Percentiles rank a stretch among this genome's conserved stretches.
phyloP scores from a whole-genome alignment of 495 filamentous ascomycete genomes.

The Xylaria castorea region DNA sequence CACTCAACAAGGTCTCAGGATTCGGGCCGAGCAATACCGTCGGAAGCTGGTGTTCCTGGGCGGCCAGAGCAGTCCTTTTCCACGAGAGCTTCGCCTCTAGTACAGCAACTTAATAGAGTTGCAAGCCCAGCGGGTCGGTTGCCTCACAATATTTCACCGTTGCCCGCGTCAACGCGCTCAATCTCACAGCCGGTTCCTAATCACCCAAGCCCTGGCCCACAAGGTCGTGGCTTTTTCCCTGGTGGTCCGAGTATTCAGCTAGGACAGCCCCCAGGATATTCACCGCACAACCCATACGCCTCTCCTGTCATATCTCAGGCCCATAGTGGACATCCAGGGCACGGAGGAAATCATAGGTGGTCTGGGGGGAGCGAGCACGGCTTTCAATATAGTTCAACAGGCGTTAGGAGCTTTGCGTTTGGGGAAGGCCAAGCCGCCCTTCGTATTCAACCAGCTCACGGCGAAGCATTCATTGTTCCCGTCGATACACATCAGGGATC shows the following conservation, averaged over 20 bases:
- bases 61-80: constrained; percentile 35
- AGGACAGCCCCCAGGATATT: constrained; percentile 27
- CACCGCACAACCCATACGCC: constrained; percentile 18
- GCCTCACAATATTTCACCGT: constrained; percentile 39
- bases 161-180: constrained; percentile 44
- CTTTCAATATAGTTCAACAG: constrained; percentile 33
- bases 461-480: constrained; percentile 64
- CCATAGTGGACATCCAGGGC: constrained; percentile 22
- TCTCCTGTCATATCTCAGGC: constrained; percentile 30
- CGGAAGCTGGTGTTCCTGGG: constrained; percentile 30
- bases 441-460: constrained; percentile 48
- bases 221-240: constrained; percentile 18
- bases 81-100: constrained; percentile 44
- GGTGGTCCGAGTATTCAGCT: constrained; percentile 33
- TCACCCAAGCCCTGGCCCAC: constrained; percentile 36
- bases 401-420: constrained; percentile 45
- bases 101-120: constrained; percentile 42
- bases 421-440: constrained; percentile 51
- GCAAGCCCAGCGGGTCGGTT: constrained; percentile 43
- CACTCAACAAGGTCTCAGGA: constrained; percentile 46
- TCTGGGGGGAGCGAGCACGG: constrained; percentile 29
- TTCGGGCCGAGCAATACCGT: constrained; percentile 32
- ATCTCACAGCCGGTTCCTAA: constrained; percentile 49
- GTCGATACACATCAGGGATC: constrained; percentile 82
- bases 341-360: constrained; percentile 47